Evolutionary conservation across 768 basidiomycete genomes (phyloP).

Genomic region (Boletus subcaerulescens): DNA sequence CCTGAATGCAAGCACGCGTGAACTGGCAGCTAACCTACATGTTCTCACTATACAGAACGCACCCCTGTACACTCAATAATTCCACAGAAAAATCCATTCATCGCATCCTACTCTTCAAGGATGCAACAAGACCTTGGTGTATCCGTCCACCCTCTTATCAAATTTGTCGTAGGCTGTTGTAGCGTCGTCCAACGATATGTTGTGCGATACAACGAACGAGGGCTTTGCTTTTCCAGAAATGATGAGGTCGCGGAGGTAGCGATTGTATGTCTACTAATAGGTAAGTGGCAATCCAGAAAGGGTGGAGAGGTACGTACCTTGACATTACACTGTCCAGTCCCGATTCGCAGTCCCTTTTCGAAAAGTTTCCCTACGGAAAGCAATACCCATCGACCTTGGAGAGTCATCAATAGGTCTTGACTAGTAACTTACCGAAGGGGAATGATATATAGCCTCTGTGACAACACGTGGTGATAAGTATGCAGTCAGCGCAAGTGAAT

Average conservation of each 20-base stretch:
- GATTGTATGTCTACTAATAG: background rate
- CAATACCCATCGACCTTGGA: background rate
- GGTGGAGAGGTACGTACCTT: background rate
- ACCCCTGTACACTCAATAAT: background rate
- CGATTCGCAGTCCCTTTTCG: background rate
- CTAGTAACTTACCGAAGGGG: background rate
- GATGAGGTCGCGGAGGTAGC: conserved; percentile 7
- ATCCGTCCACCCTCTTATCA: conserved; percentile 6
- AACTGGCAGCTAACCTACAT: background rate
- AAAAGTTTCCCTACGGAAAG: conserved; percentile 1
- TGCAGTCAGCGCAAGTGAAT: too few relatives aligned
- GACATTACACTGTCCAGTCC: background rate
- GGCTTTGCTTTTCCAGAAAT: background rate
- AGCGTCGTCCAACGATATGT: conserved; percentile 1
- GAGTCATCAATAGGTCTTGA: too few relatives aligned
- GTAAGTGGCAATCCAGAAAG: too few relatives aligned
- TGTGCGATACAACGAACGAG: conserved; percentile 4
- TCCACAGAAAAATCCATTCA: background rate
- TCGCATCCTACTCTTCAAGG: background rate
- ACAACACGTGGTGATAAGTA: too few relatives aligned
- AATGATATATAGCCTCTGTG: background rate
- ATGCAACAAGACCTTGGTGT: background rate
- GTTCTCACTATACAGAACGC: background rate
- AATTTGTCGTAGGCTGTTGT: conserved; percentile 4
- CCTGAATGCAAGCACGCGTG: background rate